phyloP scores from a whole-genome alignment of 768 basidiomycete genomes.

The Lactarius vividus region DNA sequence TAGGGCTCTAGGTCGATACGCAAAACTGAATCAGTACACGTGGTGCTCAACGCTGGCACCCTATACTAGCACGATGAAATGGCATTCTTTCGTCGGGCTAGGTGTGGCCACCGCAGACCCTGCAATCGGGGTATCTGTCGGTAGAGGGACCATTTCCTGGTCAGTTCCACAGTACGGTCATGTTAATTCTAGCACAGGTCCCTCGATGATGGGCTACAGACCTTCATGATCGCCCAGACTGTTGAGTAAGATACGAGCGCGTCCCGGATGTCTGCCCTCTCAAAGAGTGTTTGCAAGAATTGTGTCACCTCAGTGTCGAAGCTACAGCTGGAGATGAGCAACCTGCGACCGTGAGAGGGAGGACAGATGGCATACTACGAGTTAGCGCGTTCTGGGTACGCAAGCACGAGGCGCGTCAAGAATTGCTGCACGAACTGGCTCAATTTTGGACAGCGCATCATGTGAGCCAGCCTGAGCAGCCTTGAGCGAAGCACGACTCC shows the following conservation, averaged over 20 bases:
- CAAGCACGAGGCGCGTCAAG: constrained; percentile 12
- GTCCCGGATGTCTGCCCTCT: constrained; percentile 5
- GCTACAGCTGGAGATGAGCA: not conserved
- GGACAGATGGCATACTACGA: constrained; percentile 6
- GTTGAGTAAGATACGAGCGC: constrained; percentile 5
- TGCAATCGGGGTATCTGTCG: constrained; percentile 15
- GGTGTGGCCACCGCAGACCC: constrained; percentile 17
- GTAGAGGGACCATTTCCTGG: constrained; percentile 19
- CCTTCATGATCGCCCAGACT: constrained; percentile 20
- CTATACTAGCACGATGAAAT: not conserved
- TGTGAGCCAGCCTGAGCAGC: constrained; percentile 14
- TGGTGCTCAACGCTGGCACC: not conserved
- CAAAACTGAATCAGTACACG: not conserved
- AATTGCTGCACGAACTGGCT: constrained; percentile 20
- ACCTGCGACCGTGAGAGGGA: not conserved
- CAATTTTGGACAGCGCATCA: constrained; percentile 15
- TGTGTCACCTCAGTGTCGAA: constrained; percentile 19
- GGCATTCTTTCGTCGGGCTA: not conserved
- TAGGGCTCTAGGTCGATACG: not conserved
- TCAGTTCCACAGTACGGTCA: not conserved
- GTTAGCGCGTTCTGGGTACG: constrained; percentile 14
- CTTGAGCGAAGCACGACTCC: constrained; percentile 16
- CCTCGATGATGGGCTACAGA: not conserved
- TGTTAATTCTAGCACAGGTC: not conserved
- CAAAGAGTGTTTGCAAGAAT: constrained; percentile 6